phyloP scores from a whole-genome alignment of 2,329 filamentous ascomycete genomes.

The Atkinsonella hypoxylon region DNA sequence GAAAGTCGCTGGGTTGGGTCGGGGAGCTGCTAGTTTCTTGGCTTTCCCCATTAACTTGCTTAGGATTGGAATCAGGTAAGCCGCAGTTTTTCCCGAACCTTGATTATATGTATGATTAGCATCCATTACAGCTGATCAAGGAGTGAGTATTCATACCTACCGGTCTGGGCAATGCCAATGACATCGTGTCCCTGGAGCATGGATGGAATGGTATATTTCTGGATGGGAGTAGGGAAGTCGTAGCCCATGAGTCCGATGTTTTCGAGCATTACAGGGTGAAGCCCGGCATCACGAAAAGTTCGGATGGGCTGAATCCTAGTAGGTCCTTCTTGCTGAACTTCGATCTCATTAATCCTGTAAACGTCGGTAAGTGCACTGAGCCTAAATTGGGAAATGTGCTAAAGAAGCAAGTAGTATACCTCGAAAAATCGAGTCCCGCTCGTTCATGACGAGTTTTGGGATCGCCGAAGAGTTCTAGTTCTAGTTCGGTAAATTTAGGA shows the following conservation, averaged over 20 bases:
- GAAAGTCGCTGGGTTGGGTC: conserved; percentile 53
- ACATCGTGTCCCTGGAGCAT: conserved; percentile 68
- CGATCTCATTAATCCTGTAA: conserved; percentile 40
- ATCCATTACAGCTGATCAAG: background rate
- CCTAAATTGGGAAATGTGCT: background rate
- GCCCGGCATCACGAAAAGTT: conserved; percentile 60
- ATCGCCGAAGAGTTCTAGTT: conserved; percentile 61
- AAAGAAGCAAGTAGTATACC: conserved; percentile 29
- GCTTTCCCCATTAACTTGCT: conserved; percentile 94
- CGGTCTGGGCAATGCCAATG: conserved; percentile 84
- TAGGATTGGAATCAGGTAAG: conserved; percentile 79
- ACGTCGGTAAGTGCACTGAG: background rate
- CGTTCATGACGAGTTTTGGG: conserved; percentile 35
- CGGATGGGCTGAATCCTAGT: conserved; percentile 37
- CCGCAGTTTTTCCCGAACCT: conserved; percentile 96
- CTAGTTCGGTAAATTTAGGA: conserved; percentile 56
- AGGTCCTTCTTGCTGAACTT: conserved; percentile 45
- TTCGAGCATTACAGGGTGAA: conserved; percentile 72
- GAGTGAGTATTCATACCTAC: conserved; percentile 36
- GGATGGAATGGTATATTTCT: conserved; percentile 72
- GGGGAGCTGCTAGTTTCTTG: conserved; percentile 69
- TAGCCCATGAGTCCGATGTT: conserved; percentile 71
- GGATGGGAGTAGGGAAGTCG: conserved; percentile 67
- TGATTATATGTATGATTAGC: background rate
- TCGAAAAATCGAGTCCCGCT: conserved; percentile 50